phyloP scores from a whole-genome alignment of 768 basidiomycete genomes.

The Saitozyma podzolica region DNA sequence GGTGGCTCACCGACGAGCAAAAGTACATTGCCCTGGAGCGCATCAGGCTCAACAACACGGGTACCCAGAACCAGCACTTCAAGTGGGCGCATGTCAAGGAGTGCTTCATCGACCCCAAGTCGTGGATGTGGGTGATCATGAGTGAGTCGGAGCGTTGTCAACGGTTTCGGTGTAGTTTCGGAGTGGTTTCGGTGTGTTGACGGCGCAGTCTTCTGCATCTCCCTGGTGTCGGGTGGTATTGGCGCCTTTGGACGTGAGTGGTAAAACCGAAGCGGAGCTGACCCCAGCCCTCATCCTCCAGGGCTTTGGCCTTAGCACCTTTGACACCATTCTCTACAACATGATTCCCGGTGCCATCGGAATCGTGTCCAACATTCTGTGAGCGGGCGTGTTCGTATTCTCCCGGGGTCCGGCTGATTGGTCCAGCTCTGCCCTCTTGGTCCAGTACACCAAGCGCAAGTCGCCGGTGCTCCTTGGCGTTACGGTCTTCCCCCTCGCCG shows the following conservation, averaged over 20 bases:
- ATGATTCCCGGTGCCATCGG: slow-evolving; percentile 57
- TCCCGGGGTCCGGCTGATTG: not conserved
- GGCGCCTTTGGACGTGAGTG: slow-evolving; percentile 52
- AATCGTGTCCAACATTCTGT: slow-evolving; percentile 52
- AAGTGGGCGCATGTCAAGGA: slow-evolving; percentile 31
- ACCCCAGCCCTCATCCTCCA: slow-evolving; percentile 53
- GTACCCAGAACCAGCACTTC: slow-evolving; percentile 29
- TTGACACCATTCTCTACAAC: slow-evolving; percentile 58
- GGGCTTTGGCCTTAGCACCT: slow-evolving; percentile 53
- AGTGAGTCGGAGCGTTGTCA: slow-evolving; percentile 39
- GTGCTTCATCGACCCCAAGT: slow-evolving; percentile 54
- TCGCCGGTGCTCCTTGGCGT: slow-evolving; percentile 12
- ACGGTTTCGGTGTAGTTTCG: no score
- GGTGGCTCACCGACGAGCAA: slow-evolving; percentile 36
- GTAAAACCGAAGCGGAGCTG: not conserved
- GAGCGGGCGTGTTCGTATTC: not conserved
- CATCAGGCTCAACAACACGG: slow-evolving; percentile 27
- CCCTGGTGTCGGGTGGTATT: slow-evolving; percentile 53
- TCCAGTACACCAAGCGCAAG: slow-evolving; percentile 26
- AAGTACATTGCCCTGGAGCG: slow-evolving; percentile 46
- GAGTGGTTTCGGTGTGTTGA: no score
- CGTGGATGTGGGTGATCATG: slow-evolving; percentile 55
- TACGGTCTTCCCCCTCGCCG: slow-evolving; percentile 22
- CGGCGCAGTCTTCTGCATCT: slow-evolving; percentile 8
- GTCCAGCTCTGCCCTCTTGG: slow-evolving; percentile 46